Conservation (phyloP, 768 basidiomycete genomes). For the Lactarius sp. region DNA sequence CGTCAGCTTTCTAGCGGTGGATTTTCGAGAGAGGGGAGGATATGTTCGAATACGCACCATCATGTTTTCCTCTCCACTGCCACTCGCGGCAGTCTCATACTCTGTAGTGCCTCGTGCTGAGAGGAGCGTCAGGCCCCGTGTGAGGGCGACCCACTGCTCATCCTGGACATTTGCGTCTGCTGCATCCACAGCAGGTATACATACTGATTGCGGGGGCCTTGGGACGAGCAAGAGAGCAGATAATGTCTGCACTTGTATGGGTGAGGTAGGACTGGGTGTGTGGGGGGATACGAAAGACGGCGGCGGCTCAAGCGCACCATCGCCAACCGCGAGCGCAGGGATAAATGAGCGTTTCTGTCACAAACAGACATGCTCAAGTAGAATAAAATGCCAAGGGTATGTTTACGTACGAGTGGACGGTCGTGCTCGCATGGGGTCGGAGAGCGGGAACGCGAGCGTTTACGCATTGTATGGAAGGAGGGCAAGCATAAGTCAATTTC, state of each 20-base stretch:
- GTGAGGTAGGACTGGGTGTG: slow-evolving; percentile 21
- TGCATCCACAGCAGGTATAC: slow-evolving; percentile 17
- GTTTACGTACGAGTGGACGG: slow-evolving; percentile 48
- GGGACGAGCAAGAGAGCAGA: slow-evolving; percentile 5
- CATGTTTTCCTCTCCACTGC: slow-evolving; percentile 41
- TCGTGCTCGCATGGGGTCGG: slow-evolving; percentile 36
- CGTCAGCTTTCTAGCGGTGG: slow-evolving; percentile 11
- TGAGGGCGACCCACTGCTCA: slow-evolving; percentile 75
- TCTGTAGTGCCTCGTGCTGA: slow-evolving; percentile 3
- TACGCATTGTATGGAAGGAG: slow-evolving; percentile 34
- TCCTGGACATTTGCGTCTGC: slow-evolving; percentile 18
- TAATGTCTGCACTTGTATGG: slow-evolving; percentile 28
- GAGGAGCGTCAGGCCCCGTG: slow-evolving; percentile 56
- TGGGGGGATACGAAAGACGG: slow-evolving; percentile 18
- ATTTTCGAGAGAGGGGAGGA: neutral
- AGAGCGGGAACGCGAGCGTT: slow-evolving; percentile 32
- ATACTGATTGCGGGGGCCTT: neutral
- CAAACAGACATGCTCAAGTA: neutral
- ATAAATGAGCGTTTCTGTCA: slow-evolving; percentile 51
- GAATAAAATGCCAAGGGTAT: neutral
- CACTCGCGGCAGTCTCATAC: neutral
- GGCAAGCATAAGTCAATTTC: slow-evolving; percentile 53
- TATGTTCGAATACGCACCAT: slow-evolving; percentile 30
- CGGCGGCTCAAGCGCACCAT: slow-evolving; percentile 19
- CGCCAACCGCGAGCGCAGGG: slow-evolving; percentile 36